phyloP scores from a whole-genome alignment of 78 protist genomes.

The Bodo saltans region DNA sequence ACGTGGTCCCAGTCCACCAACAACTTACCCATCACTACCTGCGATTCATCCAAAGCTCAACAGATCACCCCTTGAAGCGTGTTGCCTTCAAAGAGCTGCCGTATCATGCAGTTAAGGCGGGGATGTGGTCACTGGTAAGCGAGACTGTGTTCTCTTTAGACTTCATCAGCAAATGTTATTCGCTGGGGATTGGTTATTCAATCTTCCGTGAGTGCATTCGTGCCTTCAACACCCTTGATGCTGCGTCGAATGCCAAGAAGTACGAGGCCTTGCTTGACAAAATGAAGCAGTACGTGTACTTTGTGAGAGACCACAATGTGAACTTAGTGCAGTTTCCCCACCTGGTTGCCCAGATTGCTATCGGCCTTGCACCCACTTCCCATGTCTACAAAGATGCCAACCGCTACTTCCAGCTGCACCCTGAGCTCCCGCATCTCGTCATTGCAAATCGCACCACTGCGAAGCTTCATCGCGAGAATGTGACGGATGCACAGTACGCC shows the following conservation, averaged over 20 bases:
- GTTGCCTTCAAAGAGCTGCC: no score
- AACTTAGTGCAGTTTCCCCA: neutral
- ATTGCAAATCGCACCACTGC: neutral
- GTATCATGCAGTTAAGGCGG: no score
- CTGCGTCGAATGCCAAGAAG: neutral
- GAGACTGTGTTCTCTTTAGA: no score
- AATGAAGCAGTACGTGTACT: neutral
- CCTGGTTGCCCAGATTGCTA: neutral
- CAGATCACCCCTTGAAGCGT: no score
- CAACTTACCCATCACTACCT: no score
- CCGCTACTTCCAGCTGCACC: neutral
- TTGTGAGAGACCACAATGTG: neutral
- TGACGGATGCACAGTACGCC: neutral
- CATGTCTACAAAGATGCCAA: neutral
- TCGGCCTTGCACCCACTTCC: neutral
- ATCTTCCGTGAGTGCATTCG: neutral
- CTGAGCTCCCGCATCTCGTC: neutral
- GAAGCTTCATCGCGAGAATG: neutral
- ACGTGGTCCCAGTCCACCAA: no score
- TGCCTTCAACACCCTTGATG: neutral
- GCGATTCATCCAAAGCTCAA: no score
- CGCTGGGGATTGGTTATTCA: no score
- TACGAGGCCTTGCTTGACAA: neutral
- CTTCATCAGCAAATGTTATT: no score
- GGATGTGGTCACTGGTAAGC: no score